phyloP scores from a whole-genome alignment of 768 basidiomycete species.

The Russula brevipes region DNA sequence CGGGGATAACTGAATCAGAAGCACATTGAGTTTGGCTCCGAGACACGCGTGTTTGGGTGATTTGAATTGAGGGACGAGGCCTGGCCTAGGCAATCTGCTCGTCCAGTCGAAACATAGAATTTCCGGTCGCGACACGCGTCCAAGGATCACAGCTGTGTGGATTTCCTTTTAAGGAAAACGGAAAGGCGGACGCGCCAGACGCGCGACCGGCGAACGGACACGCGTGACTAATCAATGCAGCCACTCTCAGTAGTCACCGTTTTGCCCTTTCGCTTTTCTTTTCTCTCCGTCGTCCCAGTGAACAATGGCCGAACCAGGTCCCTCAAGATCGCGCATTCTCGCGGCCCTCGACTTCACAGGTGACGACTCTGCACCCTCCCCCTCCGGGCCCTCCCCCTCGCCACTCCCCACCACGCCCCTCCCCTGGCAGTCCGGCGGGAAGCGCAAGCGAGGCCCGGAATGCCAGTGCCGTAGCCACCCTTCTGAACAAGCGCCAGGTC shows the following conservation, averaged over 20 bases:
- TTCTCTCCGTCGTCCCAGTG: not conserved
- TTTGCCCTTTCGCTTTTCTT: not conserved
- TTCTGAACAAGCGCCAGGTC: conserved; percentile 19
- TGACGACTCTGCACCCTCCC: not conserved
- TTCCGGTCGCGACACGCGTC: too few relatives aligned
- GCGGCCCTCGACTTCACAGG: conserved; percentile 23
- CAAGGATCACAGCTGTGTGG: conserved; percentile 4
- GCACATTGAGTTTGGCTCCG: too few relatives aligned
- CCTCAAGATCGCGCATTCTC: conserved; percentile 23
- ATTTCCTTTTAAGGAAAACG: not conserved
- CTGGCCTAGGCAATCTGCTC: not conserved
- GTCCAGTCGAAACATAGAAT: too few relatives aligned
- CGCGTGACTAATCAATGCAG: too few relatives aligned
- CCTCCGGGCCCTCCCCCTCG: too few relatives aligned
- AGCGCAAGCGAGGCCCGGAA: conserved; percentile 19
- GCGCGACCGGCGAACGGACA: not conserved
- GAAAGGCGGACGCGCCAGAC: not conserved
- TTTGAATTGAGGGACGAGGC: too few relatives aligned
- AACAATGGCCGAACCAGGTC: conserved; percentile 5
- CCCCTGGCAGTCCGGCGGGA: not conserved
- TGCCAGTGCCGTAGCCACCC: not conserved
- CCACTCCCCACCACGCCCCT: too few relatives aligned
- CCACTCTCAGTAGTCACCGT: too few relatives aligned
- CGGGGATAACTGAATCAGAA: too few relatives aligned
- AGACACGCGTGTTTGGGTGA: too few relatives aligned